Evolutionary conservation across 768 basidiomycete genomes (phyloP).

Genomic region (Amanita exitialis): DNA sequence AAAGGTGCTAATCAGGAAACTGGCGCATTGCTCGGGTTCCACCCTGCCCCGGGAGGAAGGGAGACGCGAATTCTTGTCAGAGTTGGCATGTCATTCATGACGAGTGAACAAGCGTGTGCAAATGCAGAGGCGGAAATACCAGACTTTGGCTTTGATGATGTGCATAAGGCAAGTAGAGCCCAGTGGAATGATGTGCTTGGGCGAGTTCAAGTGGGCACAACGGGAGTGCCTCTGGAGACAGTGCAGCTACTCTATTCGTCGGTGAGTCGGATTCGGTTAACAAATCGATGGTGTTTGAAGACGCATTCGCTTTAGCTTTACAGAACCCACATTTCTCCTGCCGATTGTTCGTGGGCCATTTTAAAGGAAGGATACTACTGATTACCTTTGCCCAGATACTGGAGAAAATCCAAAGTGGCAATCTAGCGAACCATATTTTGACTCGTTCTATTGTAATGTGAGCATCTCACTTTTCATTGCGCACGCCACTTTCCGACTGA

Average conservation of each 20-base stretch:
- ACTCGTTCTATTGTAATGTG: constrained; percentile 62
- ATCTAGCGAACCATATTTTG: constrained; percentile 55
- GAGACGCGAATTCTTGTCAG: constrained; percentile 42
- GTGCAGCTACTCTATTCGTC: constrained; percentile 53
- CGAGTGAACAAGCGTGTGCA: constrained; percentile 45
- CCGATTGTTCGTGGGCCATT: constrained; percentile 38
- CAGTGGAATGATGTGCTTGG: constrained; percentile 51
- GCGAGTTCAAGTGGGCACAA: constrained; percentile 42
- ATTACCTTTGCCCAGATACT: constrained; percentile 29
- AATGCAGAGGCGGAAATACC: constrained; percentile 56
- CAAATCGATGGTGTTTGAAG: not conserved
- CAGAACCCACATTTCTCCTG: constrained; percentile 52
- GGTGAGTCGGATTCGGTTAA: constrained; percentile 17
- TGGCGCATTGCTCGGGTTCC: constrained; percentile 44
- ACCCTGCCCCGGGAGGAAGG: constrained; percentile 23
- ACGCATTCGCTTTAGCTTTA: constrained; percentile 29
- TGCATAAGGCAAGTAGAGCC: constrained; percentile 29
- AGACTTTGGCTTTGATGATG: constrained; percentile 42
- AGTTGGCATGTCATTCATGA: constrained; percentile 60
- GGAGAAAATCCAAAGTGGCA: constrained; percentile 59
- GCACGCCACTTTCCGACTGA: not conserved
- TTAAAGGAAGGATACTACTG: not conserved
- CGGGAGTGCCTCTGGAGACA: constrained; percentile 36
- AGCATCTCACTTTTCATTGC: constrained; percentile 9
- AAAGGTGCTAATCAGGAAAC: constrained; percentile 17